Percentiles rank a stretch among this genome's conserved stretches.
These are phyloP conservation scores for Gynandropsis gynandra DNA, from an alignment of 345 rosid species.

Conservation along the genomic window DNA sequence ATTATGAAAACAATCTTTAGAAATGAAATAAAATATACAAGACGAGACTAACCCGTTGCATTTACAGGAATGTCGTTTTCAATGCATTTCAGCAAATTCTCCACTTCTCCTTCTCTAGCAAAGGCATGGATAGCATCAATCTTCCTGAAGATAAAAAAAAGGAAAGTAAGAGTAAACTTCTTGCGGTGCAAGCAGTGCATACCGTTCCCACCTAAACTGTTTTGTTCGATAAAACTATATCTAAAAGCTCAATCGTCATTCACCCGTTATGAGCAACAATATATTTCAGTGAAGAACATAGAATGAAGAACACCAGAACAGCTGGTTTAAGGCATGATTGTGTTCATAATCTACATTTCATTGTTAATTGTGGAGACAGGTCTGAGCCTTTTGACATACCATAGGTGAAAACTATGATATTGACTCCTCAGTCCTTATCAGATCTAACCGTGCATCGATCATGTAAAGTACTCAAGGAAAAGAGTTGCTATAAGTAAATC, in stretches of 20 bases:
- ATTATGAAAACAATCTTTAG: background rate
- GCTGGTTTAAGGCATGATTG: too few relatives aligned
- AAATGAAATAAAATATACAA: background rate
- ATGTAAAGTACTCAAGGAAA: background rate
- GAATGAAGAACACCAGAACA: too few relatives aligned
- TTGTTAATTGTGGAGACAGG: too few relatives aligned
- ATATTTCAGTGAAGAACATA: too few relatives aligned
- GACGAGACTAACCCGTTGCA: slow-evolving; percentile 47
- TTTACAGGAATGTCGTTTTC: slow-evolving; percentile 62
- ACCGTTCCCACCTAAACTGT: too few relatives aligned
- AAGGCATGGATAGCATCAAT: slow-evolving; percentile 83
- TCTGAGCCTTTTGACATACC: background rate
- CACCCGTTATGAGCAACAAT: too few relatives aligned
- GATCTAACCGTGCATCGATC: background rate
- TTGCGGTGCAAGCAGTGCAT: background rate
- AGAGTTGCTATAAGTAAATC: background rate
- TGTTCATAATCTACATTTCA: too few relatives aligned
- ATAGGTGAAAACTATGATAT: background rate
- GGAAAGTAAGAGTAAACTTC: background rate
- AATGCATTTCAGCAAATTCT: slow-evolving; percentile 61
- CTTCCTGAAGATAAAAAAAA: slow-evolving; percentile 37
- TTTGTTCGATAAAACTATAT: too few relatives aligned
- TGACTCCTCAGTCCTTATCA: background rate
- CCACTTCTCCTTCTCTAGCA: slow-evolving; percentile 88
- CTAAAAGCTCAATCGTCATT: too few relatives aligned